Evolutionary conservation across 208 protist genomes (phyloP).

Genomic region (Leishmania gerbilli): DNA sequence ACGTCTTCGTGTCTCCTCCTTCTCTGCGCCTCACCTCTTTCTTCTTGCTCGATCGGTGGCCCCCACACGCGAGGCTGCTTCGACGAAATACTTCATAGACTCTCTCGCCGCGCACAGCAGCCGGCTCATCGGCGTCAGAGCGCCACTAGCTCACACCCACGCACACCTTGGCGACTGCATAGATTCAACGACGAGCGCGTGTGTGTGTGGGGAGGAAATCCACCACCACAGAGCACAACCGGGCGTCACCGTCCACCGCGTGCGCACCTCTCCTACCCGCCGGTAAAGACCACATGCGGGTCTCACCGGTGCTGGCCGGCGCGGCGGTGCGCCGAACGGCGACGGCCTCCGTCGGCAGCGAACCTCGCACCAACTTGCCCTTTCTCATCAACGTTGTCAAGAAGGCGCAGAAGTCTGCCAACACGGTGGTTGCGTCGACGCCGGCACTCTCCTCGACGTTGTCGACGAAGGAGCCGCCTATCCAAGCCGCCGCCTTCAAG

Average conservation of each 20-base stretch:
- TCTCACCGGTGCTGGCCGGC: slow-evolving; percentile 1
- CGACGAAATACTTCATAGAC: not conserved
- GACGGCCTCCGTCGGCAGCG: slow-evolving; percentile 26
- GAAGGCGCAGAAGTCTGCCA: slow-evolving; percentile 34
- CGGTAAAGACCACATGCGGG: slow-evolving; percentile 7
- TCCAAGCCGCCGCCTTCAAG: slow-evolving; percentile 39
- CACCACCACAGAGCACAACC: not conserved
- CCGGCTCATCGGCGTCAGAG: not conserved
- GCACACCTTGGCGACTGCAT: not conserved
- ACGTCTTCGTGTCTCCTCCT: not conserved
- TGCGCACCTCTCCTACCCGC: not conserved
- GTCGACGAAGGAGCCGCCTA: slow-evolving; percentile 1
- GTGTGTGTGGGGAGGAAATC: not conserved
- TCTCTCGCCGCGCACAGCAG: not conserved
- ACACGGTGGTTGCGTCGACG: slow-evolving; percentile 23
- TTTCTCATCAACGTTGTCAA: slow-evolving; percentile 77
- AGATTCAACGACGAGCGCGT: not conserved
- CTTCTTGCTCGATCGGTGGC: not conserved
- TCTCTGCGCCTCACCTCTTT: slow-evolving; percentile 1
- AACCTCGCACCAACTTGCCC: slow-evolving; percentile 65
- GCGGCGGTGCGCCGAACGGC: slow-evolving; percentile 10
- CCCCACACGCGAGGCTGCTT: not conserved
- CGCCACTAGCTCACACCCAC: not conserved
- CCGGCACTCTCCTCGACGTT: slow-evolving; percentile 2
- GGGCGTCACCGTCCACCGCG: not conserved